phyloP scores from a whole-genome alignment of 176 grass and related monocot genomes.

The Phoenix roebelenii region DNA sequence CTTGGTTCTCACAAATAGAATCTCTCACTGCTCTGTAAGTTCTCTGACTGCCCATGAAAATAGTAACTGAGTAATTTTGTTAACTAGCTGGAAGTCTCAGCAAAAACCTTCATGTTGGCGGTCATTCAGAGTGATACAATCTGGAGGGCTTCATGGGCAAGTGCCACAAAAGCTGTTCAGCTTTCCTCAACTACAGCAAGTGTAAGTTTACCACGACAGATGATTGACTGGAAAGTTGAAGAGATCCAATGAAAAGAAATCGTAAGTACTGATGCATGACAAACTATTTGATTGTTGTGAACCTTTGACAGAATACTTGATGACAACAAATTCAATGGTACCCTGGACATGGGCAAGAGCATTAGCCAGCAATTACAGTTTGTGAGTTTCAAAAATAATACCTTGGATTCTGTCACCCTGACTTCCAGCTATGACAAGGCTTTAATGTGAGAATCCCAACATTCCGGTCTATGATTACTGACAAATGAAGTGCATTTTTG shows the following conservation, averaged over 20 bases:
- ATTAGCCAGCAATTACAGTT: constrained; percentile 58
- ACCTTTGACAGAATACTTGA: constrained; percentile 52
- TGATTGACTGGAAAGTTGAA: constrained; percentile 19
- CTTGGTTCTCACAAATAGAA: constrained; percentile 60
- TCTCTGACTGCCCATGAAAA: neutral
- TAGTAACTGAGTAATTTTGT: constrained; percentile 5
- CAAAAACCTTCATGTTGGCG: constrained; percentile 5
- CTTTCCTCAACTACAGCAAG: constrained; percentile 50
- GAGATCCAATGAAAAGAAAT: neutral
- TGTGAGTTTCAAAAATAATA: constrained; percentile 77
- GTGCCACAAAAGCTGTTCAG: constrained; percentile 19
- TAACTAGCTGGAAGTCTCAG: neutral
- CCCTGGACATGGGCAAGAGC: constrained; percentile 44
- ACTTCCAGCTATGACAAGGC: constrained; percentile 47
- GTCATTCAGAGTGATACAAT: neutral
- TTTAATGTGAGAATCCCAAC: constrained; percentile 45
- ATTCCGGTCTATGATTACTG: no score
- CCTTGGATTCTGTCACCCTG: constrained; percentile 19
- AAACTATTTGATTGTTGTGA: neutral
- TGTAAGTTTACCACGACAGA: constrained; percentile 32
- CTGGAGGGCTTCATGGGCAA: constrained; percentile 32
- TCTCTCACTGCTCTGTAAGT: constrained; percentile 68
- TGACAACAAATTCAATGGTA: constrained; percentile 70
- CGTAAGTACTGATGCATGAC: no score
- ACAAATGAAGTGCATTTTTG: no score